Conservation (phyloP, 2,329 filamentous ascomycete genomes). For the Cylindrodendrum hubeiense region DNA sequence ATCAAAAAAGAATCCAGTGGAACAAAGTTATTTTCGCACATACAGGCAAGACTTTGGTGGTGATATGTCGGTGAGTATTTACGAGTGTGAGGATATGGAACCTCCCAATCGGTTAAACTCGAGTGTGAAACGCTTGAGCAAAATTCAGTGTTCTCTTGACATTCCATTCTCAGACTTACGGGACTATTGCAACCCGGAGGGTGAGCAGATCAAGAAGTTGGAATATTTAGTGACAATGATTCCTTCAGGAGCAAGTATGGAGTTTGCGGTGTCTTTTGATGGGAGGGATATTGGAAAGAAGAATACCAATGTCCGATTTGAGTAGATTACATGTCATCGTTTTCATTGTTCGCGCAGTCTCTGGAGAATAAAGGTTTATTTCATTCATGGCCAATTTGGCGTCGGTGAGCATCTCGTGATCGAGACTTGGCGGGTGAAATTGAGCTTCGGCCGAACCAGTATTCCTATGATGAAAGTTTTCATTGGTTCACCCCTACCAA, state of each 20-base stretch:
- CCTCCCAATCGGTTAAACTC: constrained; percentile 2
- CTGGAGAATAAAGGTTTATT: not conserved
- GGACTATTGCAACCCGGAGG: not conserved
- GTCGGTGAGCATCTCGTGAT: not conserved
- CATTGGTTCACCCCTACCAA: not conserved
- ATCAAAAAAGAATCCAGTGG: constrained; percentile 12
- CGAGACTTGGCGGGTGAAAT: not conserved
- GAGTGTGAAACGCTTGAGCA: not conserved
- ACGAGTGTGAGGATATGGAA: constrained; percentile 11
- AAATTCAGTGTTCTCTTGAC: constrained; percentile 1
- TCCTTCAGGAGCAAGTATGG: not conserved
- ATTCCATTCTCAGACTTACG: not conserved
- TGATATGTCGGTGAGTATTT: not conserved
- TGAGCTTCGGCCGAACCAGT: not conserved
- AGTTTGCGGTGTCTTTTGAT: not conserved
- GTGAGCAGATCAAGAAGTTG: constrained; percentile 2
- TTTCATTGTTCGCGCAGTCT: no score
- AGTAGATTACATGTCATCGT: no score
- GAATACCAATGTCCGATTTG: constrained; percentile 4
- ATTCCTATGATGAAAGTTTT: not conserved
- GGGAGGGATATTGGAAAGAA: constrained; percentile 5
- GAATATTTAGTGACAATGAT: constrained; percentile 10
- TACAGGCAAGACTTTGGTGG: constrained; percentile 10
- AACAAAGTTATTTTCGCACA: not conserved
- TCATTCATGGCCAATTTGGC: not conserved